Evolutionary conservation across 208 protist species (phyloP), one percentile per base, ranked within the genome.

Genomic region (Trypanosomatidae sp.): DNA sequence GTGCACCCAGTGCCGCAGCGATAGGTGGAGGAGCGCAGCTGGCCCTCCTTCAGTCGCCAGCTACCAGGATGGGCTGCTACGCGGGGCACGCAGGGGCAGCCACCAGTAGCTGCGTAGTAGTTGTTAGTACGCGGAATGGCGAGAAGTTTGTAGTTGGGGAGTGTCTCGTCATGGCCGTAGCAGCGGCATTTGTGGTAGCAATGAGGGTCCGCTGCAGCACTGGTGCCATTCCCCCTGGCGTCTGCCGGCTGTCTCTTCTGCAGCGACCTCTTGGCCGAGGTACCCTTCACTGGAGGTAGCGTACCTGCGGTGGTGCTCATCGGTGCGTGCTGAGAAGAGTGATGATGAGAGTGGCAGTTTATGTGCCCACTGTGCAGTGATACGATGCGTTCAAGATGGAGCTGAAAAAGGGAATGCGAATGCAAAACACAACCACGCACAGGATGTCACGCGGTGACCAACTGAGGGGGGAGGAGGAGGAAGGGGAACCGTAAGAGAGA

Each of bases 31-130:
- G 89, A 91, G 52, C 86, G 89, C 71, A 91, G 73, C 74, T 88
- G 82, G 1, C 74, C 82, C 36, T 78, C 52, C 66, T 89, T 90
- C 60, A 89, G 52, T 17, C 87, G 78, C 85, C 87, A 94, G 73
- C 86, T 90, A 36, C 89, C 89, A 7, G 89, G 89, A 69, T 89
- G 89, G 0, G 87, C 89, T 5, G 75, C 76, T 8, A 76, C 82
- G 13, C 89, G 89, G 10, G 89, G 89, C 58, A 94, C 83, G 78
- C 89, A 94, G 13, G 89, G 89, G 66, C 89, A 94, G 59, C 89
- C 89, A 44, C 87, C 87, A 10, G 79, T 84, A 1, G 83, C 79
- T 19, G 71, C 71, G 81, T 94, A 94, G 77, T 91, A 94, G 77
- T 94, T 94, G 81, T 94, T 94, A 3, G 89, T 94, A 53, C 87